Base-by-base conservation (phyloP, 495 filamentous ascomycete genomes). In the Staphylotrichum longicolle region DNA sequence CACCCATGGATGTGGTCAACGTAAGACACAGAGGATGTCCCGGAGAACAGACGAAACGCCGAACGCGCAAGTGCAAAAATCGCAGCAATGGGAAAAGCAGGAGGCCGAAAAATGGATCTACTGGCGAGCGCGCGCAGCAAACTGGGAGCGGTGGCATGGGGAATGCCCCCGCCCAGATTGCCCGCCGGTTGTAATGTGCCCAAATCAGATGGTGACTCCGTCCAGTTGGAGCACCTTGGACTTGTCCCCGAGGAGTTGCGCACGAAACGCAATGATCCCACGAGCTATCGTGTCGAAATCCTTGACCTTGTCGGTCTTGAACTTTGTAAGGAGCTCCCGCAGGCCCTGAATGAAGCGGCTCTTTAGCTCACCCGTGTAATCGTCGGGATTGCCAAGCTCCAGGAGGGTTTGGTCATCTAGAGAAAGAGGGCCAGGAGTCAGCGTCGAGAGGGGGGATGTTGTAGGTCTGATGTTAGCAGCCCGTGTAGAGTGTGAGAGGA, bases 321-420 rank as follows among this genome's bases (percentile, higher is more conserved):
- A 81, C 41, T 87, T 82, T 66, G 86, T 83, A 64, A 98, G 87
- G 39, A 93, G 82, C 61, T 84, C 77, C 63, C 85, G 87, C 51
- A 98, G 76, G 39, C 92, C 93, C 54, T 83, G 79, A 54, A 86
- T 84, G 75, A 91, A 98, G 61, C 78, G 78, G 64, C 82, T 78
- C 72, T 84, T 85, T 65, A 91, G 85, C 73, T 90, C 86, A 62
- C 85, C 81, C 27, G 77, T 84, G 65, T 85, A 85, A 52, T 87
- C 86, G 67, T 92, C 90, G 56, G 86, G 74, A 37, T 85, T 84
- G 62, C 91, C 91, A 68, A 97, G 84, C 62, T 95, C 85, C 58
- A 91, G 80, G 52, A 96, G 86, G 52, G 96, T 89, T 68, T 88
- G 86, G 72, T 94, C 89, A 83, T 95, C 93, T 96, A 79, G 63